A percentile compares a stretch with the other conserved stretches of the same genome.
Evolutionary conservation across 352 stramenopile genomes (phyloP).

Genomic region (Globisporangium radiosum): DNA sequence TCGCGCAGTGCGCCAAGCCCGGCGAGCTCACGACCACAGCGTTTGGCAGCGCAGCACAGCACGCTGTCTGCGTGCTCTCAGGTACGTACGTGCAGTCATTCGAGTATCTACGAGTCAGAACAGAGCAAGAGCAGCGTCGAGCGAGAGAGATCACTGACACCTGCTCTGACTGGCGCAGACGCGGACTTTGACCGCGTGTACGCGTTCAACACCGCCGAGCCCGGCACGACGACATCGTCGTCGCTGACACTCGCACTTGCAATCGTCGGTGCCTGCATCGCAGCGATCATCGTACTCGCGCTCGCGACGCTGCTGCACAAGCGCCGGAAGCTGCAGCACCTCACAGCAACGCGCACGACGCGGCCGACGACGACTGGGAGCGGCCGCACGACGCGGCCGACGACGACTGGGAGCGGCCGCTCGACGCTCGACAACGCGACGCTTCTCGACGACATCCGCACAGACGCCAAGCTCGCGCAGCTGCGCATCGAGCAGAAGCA

Average conservation of each 20-base stretch:
- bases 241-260: conserved; percentile 4
- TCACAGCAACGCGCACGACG: conserved; percentile 7
- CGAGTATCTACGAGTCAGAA: too few relatives aligned
- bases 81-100: not conserved
- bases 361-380: conserved; percentile 4
- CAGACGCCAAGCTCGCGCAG: conserved; percentile 33
- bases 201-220: not conserved
- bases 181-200: conserved; percentile 10
- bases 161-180: conserved; percentile 1
- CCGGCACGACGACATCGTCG: not conserved
- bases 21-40: not conserved
- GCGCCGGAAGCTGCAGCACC: conserved; percentile 9
- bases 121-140: too few relatives aligned
- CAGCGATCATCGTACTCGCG: conserved; percentile 2
- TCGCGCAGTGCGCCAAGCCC: conserved; percentile 1
- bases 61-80: conserved; percentile 9
- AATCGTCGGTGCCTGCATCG: conserved; percentile 2
- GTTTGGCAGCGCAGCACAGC: not conserved
- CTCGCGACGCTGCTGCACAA: conserved; percentile 9
- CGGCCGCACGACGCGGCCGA: not conserved
- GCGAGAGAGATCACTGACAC: not conserved
- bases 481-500: conserved; percentile 46
- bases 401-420: not conserved
- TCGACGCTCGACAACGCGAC: conserved; percentile 14
- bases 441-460: conserved; percentile 44